phyloP scores from a whole-genome alignment of 2,329 filamentous ascomycete species.

The Zarea fungicola region DNA sequence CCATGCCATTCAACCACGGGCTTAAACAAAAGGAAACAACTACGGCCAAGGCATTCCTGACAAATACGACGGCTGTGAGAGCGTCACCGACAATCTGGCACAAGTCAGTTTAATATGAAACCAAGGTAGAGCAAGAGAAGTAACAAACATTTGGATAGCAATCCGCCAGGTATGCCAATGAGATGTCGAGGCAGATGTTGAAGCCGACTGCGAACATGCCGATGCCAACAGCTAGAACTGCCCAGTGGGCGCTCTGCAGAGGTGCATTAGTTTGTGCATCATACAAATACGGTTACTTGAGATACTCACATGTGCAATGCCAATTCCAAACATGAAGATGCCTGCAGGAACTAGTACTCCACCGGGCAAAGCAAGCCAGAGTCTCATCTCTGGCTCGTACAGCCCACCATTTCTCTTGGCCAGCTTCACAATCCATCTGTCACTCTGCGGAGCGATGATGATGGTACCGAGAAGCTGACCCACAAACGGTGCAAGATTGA shows the following conservation, averaged over 20 bases:
- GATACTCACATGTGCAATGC: background rate
- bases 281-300: too few species aligned
- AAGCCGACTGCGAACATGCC: background rate
- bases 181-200: slow-evolving; percentile 1
- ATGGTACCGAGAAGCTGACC: slow-evolving; percentile 3
- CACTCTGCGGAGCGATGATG: slow-evolving; percentile 1
- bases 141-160: slow-evolving; percentile 7
- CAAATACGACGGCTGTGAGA: slow-evolving; percentile 7
- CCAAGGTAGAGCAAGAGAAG: background rate
- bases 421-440: background rate
- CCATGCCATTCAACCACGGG: background rate
- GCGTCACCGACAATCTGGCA: slow-evolving; percentile 7
- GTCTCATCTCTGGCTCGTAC: slow-evolving; percentile 9
- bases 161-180: slow-evolving; percentile 1
- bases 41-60: slow-evolving; percentile 3
- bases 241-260: background rate
- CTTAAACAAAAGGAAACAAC: slow-evolving; percentile 4
- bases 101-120: background rate
- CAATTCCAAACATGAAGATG: background rate
- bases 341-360: slow-evolving; percentile 1
- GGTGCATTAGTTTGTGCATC: background rate
- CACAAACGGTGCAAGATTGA: background rate
- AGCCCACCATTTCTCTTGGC: background rate
- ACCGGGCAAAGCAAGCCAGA: background rate
- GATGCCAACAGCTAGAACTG: background rate